phyloP scores from a whole-genome alignment of 345 rosid species.

The Kandelia obovata region DNA sequence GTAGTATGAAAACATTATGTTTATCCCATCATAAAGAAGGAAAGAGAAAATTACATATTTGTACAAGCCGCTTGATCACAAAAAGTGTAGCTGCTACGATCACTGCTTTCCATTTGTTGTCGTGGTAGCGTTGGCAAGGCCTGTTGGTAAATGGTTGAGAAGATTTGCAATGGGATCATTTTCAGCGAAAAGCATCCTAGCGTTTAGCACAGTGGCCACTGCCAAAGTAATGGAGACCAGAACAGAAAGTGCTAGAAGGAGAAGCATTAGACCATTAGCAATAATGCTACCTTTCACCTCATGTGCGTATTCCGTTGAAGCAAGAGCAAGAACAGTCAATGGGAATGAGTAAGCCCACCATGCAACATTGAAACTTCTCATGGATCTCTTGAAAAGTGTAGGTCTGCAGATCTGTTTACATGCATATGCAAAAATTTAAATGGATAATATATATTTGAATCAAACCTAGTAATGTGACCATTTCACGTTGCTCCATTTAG shows the following conservation, averaged over 20 bases:
- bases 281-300: background rate
- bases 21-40: too few species aligned
- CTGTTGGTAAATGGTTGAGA: background rate
- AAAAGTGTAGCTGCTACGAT: too few species aligned
- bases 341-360: constrained; percentile 1
- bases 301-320: background rate
- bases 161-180: background rate
- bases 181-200: background rate
- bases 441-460: too few species aligned
- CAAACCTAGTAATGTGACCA: too few species aligned
- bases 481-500: too few species aligned
- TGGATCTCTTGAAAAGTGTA: background rate
- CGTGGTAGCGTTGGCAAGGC: too few species aligned
- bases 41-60: too few species aligned
- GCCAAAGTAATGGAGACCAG: background rate
- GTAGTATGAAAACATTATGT: too few species aligned
- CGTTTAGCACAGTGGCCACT: background rate
- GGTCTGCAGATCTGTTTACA: background rate
- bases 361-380: background rate
- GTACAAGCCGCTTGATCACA: too few species aligned
- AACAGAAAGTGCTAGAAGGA: background rate
- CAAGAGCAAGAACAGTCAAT: background rate
- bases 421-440: too few species aligned
- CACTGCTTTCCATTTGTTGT: too few species aligned
- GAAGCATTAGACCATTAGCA: background rate